These are phyloP conservation scores for Solanum habrochaites DNA, from an alignment of 257 asterid species.

Conservation along the genomic window DNA sequence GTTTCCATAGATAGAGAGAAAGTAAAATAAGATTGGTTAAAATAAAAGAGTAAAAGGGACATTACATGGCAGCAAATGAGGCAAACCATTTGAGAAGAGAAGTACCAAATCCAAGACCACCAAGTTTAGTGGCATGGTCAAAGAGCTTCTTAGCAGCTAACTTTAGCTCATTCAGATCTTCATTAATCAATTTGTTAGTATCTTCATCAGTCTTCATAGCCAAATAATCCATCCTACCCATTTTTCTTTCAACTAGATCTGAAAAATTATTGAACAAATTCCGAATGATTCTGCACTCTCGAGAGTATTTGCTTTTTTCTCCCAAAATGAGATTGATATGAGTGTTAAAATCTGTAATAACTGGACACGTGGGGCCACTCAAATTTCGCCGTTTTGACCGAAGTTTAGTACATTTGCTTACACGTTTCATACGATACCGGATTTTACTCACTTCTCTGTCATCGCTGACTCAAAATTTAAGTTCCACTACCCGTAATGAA, in stretches of 20 bases:
- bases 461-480: neutral
- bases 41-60: neutral
- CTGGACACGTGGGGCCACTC: neutral
- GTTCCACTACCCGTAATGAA: neutral
- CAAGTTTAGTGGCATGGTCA: conserved; percentile 40
- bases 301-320: neutral
- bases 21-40: neutral
- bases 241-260: conserved; percentile 4
- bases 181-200: conserved; percentile 32
- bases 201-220: conserved; percentile 50
- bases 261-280: neutral
- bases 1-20: no score
- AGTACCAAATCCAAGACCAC: conserved; percentile 55
- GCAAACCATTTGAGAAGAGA: conserved; percentile 81
- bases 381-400: neutral
- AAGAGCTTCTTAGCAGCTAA: conserved; percentile 55
- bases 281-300: neutral
- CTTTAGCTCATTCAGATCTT: conserved; percentile 62
- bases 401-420: neutral
- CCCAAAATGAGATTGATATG: no score
- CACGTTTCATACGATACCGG: neutral
- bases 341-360: neutral
- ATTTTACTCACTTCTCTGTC: neutral
- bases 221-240: conserved; percentile 61
- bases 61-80: conserved; percentile 79